Percentiles rank a stretch among this genome's conserved stretches.
phyloP scores from a whole-genome alignment of 139 green algal species.

The Limnomonas spitsbergensis region DNA sequence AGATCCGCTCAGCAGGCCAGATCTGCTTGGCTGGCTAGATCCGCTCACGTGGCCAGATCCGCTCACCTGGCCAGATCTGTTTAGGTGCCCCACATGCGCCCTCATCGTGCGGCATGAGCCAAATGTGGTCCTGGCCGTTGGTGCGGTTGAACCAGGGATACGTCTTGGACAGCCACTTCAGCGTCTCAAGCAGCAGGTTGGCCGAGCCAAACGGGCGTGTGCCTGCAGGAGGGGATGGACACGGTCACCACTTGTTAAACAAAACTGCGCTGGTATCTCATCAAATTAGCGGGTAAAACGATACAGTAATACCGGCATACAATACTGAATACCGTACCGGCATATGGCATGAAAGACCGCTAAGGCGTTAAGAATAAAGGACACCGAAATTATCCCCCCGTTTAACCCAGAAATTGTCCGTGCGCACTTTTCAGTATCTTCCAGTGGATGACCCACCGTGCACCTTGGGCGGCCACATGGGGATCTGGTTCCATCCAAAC shows the following conservation, averaged over 20 bases:
- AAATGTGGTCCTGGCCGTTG: constrained; percentile 61
- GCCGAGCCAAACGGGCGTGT: constrained; percentile 15
- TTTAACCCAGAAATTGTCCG: too few relatives aligned
- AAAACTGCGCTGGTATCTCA: background rate
- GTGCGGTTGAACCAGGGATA: constrained; percentile 14
- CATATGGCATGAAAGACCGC: too few relatives aligned
- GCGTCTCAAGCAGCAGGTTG: constrained; percentile 25
- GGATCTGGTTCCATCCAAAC: constrained; percentile 38
- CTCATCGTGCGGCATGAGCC: constrained; percentile 45
- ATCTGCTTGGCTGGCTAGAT: too few relatives aligned
- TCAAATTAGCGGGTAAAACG: background rate
- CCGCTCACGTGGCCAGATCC: background rate
- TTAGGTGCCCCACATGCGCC: constrained; percentile 34
- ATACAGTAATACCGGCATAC: too few relatives aligned
- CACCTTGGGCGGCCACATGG: constrained; percentile 22
- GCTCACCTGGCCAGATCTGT: background rate
- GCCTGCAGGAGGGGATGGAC: background rate
- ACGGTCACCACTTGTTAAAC: background rate
- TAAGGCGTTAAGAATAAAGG: too few relatives aligned
- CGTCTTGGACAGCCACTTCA: constrained; percentile 1
- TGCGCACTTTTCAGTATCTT: too few relatives aligned
- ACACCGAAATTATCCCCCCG: too few relatives aligned
- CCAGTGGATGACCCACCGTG: too few relatives aligned
- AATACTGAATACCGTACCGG: too few relatives aligned
- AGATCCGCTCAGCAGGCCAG: too few relatives aligned